Evolutionary conservation across 495 filamentous ascomycete genomes (phyloP), one percentile per base, ranked within the genome.

Genomic region (Penicillium samsonianum): DNA sequence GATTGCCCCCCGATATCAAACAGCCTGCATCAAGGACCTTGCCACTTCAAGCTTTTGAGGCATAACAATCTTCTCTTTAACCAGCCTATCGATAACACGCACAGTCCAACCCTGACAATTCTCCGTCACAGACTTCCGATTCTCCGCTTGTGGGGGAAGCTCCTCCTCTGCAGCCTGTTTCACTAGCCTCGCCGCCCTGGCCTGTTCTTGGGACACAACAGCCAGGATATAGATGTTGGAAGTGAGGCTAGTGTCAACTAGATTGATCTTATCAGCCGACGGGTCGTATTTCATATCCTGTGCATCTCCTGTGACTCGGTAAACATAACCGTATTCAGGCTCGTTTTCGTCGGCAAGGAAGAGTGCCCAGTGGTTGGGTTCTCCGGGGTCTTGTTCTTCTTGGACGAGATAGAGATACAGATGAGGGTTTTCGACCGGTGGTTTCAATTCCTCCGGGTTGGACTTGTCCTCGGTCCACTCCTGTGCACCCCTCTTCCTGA

Each of bases 31-130:
- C 67, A 69, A 61, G 20, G 38, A 55, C 28, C 46, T 60, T 17
- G 54, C 61, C 54, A 69, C 59, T 5, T 57, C 25, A 20, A 67
- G 53, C 23, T 67, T 67, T 20, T 28, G 50, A 12, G 8, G 33
- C n/a, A 55, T 43, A 11, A 65, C 57, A 53, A 67, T 59, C 17
- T 65, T 57, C 46, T 43, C 40, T 9, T 58, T 57, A 33, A 62
- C 64, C 38, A 63, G 33, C 42, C 38, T 65, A 3, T 17, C 49
- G 20, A 70, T 52, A 14, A 70, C 62, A 33, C 67, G 53, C 10
- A 67, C 55, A 17, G 42, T 31, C 62, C 54, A 67, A 0, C 62
- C 60, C 31, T 67, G 62, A n/a, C 65, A 67, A 50, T 70, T 67
- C 57, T 65, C 60, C 49, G n/a, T 46, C 11, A 64, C 67, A 11